Evolutionary conservation across 2,329 filamentous ascomycete species (phyloP).

Genomic region (Scedosporium minutisporum): DNA sequence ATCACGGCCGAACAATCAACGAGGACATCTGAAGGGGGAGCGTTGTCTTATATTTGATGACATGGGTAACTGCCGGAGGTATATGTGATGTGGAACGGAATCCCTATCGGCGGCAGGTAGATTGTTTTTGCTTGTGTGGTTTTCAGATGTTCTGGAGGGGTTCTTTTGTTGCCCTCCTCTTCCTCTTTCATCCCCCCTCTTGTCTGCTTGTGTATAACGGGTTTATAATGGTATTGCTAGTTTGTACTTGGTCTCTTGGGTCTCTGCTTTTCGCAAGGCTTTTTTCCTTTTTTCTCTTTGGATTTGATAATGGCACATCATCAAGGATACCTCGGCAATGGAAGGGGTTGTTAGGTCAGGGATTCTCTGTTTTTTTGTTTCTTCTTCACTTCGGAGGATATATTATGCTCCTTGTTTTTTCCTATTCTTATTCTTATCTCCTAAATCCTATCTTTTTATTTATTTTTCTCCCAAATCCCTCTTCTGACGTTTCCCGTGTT

Average conservation of each 20-base stretch:
- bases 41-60: neutral
- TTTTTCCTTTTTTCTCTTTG: neutral
- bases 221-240: neutral
- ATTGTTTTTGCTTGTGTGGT: neutral
- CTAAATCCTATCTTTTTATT: neutral
- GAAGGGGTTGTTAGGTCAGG: neutral
- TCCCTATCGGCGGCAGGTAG: neutral
- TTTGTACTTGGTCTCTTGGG: neutral
- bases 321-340: slow-evolving; percentile 1
- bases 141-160: neutral
- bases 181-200: neutral
- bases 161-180: neutral
- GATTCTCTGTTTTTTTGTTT: neutral
- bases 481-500: too few species aligned
- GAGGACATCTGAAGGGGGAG: neutral
- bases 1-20: neutral
- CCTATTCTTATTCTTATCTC: neutral
- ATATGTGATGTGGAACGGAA: neutral
- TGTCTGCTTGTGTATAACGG: slow-evolving; percentile 6
- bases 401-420: neutral
- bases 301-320: neutral
- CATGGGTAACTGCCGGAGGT: neutral
- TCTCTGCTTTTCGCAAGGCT: neutral
- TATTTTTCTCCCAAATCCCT: too few species aligned
- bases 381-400: neutral